Base-by-base conservation (phyloP, 495 filamentous ascomycete species). In the Parathielavia appendiculata region DNA sequence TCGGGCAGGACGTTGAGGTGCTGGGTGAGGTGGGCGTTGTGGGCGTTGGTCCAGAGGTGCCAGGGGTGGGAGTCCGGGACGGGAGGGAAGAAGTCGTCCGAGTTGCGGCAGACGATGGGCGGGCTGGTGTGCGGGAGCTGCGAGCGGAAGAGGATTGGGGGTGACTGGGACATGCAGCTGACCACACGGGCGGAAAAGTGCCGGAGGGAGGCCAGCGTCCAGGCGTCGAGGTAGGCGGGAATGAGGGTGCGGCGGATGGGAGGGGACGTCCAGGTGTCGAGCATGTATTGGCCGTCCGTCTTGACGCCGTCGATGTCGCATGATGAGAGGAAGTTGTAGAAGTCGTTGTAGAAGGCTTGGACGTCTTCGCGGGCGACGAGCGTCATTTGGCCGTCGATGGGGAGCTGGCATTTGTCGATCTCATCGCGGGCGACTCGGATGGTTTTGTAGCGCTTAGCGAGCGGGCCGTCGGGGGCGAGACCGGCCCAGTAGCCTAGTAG, bases 401-500 rank as follows among this genome's bases (percentile, higher is more conserved):
- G 72, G 1, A 83, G 68, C 47, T 82, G 80, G 54, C 76, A 73
- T 51, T 82, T 70, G 66, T 80, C 71, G 32, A 69, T 59, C 68
- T 80, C 75, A 62, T 80, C 63, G 58, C 76, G 65, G 16, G 66
- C 60, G 7, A 96, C 82, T 62, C 83, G 69, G 43, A 87, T 76
- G 6, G 87, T 95, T 66, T 89, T 87, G 74, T 96, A 97, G 1
- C 78, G 81, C 50, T 84, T 75, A 2, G 87, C 86, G 34, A 98
- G 80, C 41, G 83, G 79, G 1, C 92, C 86, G 16, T 79, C 67
- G 0, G 86, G 83, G 1, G 87, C 80, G 12, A 97, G 83, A 4
- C 90, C 93, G 56, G 89, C 93, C 93, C 93, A 98, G 69, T 97
- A 97, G 10, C 93, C 92, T 16, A 95, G 69, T n/a, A 97, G 76